phyloP scores from a whole-genome alignment of 140 eudicot species.

The Bidens hawaiensis region DNA sequence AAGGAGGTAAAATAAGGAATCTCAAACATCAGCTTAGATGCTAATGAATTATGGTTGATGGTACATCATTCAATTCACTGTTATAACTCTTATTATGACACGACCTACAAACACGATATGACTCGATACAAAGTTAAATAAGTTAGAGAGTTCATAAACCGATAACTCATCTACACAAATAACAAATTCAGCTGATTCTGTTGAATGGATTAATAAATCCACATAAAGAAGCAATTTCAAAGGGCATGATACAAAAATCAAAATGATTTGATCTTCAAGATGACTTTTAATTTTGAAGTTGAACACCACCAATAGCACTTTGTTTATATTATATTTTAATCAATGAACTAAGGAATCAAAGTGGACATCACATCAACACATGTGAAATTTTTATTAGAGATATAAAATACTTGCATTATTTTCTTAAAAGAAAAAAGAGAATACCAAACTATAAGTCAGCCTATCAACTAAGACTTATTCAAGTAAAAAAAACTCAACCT shows the following conservation, averaged over 20 bases:
- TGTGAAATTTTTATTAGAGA: not conserved
- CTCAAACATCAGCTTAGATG: not conserved
- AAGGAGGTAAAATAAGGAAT: no score
- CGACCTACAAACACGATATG: not conserved
- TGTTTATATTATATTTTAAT: not conserved
- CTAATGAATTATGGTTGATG: not conserved
- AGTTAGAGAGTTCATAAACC: not conserved
- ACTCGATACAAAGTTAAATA: not conserved
- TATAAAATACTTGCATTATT: conserved; percentile 6
- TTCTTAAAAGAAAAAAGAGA: not conserved
- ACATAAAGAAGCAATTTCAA: no score
- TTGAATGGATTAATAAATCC: not conserved
- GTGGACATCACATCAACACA: not conserved
- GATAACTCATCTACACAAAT: not conserved
- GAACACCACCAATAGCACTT: not conserved
- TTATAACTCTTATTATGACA: not conserved
- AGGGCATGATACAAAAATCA: conserved; percentile 16
- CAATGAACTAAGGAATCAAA: conserved; percentile 4
- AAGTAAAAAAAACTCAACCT: conserved; percentile 14
- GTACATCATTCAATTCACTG: no score
- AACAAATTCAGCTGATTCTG: no score
- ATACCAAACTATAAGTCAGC: conserved; percentile 10
- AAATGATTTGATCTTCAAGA: conserved; percentile 21
- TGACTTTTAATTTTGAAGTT: not conserved
- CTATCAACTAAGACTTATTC: conserved; percentile 25